phyloP scores from a whole-genome alignment of 345 rosid genomes.

The Eutrema yunnanense region DNA sequence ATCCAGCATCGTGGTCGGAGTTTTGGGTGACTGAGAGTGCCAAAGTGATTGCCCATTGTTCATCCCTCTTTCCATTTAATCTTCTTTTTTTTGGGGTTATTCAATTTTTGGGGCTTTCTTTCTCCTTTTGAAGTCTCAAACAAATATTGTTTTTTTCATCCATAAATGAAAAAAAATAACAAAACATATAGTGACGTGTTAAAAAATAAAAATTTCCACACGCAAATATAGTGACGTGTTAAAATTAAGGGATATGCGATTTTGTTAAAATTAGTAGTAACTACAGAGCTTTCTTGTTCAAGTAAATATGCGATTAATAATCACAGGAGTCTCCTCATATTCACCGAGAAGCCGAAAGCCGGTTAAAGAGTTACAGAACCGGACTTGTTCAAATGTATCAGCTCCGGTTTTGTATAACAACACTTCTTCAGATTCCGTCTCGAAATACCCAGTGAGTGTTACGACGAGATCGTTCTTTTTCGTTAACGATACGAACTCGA shows the following conservation, averaged over 20 bases:
- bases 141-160: background rate
- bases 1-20: slow-evolving; percentile 43
- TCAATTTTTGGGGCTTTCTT: background rate
- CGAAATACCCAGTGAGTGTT: background rate
- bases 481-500: slow-evolving; percentile 10
- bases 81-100: background rate
- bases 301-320: background rate
- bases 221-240: too few species aligned
- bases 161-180: too few species aligned
- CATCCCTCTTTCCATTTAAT: slow-evolving; percentile 20
- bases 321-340: slow-evolving; percentile 9
- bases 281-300: background rate
- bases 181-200: too few species aligned
- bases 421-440: background rate
- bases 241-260: too few species aligned
- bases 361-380: background rate
- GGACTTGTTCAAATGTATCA: background rate
- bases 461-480: slow-evolving; percentile 14
- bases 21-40: slow-evolving; percentile 40
- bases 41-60: slow-evolving; percentile 28
- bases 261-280: too few species aligned
- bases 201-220: too few species aligned
- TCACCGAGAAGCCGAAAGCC: background rate
- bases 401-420: slow-evolving; percentile 9
- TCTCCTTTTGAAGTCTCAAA: background rate